These are phyloP conservation scores for Mycena filopes DNA, from an alignment of 768 basidiomycete species.

Conservation along the genomic window DNA sequence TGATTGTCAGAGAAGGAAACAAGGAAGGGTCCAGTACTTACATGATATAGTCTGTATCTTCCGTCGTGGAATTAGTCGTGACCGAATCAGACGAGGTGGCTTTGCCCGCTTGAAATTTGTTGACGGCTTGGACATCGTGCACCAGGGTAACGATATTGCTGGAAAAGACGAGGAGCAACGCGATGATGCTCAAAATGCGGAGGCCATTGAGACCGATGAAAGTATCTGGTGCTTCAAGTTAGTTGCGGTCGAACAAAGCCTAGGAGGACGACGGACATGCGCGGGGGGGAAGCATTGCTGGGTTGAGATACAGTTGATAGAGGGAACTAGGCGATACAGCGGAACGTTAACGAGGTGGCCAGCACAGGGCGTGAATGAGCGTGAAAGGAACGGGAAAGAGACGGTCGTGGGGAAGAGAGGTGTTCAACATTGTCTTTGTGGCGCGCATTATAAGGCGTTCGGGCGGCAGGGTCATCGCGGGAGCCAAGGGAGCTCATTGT, in stretches of 20 bases:
- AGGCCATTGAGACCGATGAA: constrained; percentile 86
- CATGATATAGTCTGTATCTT: constrained; percentile 77
- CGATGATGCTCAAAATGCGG: constrained; percentile 82
- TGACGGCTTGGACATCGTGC: constrained; percentile 80
- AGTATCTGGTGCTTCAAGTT: constrained; percentile 47
- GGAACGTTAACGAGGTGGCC: constrained; percentile 24
- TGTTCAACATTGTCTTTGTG: not conserved
- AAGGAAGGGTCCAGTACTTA: constrained; percentile 47
- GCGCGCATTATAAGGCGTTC: not conserved
- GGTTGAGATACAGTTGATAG: constrained; percentile 20
- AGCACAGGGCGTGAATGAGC: constrained; percentile 33
- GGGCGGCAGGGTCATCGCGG: constrained; percentile 3
- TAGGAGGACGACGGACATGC: constrained; percentile 53
- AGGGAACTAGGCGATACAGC: constrained; percentile 27
- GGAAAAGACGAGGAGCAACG: constrained; percentile 81
- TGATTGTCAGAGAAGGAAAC: constrained; percentile 7
- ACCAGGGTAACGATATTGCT: constrained; percentile 82
- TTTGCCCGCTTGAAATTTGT: constrained; percentile 62
- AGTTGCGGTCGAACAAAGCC: not conserved
- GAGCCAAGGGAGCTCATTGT: constrained; percentile 11
- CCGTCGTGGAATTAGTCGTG: constrained; percentile 41
- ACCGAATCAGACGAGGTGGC: constrained; percentile 40
- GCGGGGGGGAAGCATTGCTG: constrained; percentile 54
- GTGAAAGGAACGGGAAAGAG: constrained; percentile 9
- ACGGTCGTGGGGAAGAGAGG: not conserved